Evolutionary conservation across 495 filamentous ascomycete genomes (phyloP).

Genomic region (Letharia columbiana): DNA sequence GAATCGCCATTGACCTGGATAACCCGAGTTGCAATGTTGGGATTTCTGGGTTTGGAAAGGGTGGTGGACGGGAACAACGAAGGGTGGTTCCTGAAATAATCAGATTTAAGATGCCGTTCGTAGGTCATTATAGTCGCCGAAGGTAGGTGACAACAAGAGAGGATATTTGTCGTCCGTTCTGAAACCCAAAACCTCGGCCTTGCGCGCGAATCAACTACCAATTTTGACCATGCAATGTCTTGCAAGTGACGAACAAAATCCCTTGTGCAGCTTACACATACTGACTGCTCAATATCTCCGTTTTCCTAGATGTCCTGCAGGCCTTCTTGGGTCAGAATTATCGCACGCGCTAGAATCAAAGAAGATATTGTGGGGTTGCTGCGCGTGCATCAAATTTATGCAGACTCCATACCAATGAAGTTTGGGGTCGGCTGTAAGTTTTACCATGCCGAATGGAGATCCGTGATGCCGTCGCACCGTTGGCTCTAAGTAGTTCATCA

Average conservation of each 20-base stretch:
- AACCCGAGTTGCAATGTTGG: background rate
- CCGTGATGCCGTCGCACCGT: background rate
- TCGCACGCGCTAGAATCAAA: background rate
- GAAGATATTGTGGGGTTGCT: background rate
- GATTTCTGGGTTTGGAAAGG: background rate
- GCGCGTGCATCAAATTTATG: background rate
- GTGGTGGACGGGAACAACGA: background rate
- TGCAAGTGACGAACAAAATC: no score
- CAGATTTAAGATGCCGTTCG: background rate
- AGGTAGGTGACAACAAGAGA: background rate
- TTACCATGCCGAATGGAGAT: background rate
- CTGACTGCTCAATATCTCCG: no score
- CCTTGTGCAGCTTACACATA: no score
- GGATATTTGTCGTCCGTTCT: background rate
- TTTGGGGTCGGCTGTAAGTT: background rate
- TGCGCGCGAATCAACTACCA: no score
- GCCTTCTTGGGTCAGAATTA: no score
- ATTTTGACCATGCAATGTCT: no score
- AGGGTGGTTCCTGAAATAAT: background rate
- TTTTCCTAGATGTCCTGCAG: no score
- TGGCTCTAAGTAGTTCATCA: background rate
- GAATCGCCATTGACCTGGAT: background rate
- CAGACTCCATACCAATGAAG: background rate
- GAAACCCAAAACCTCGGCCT: background rate
- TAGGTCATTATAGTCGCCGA: background rate